Evolutionary conservation across 352 stramenopile species (phyloP), one percentile per base, ranked within the genome.

Genomic region (Pythium phragmiticola): DNA sequence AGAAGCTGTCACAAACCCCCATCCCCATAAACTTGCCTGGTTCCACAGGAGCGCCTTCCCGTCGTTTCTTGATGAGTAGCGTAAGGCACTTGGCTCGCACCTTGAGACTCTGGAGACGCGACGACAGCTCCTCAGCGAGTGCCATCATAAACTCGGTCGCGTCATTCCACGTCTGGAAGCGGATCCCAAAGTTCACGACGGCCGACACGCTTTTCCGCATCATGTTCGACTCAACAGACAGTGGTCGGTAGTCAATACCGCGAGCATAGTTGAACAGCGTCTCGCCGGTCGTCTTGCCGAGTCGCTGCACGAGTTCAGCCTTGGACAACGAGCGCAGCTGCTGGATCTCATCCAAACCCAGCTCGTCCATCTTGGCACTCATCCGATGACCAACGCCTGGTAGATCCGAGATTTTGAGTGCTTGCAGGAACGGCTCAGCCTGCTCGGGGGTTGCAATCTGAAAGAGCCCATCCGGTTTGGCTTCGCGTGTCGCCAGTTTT

Each of bases 131-230:
- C 17, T 89, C 80, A 0, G 81, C 80, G 13, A 98, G 57, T 17
- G 87, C 81, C 54, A 76, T 75, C 36, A 98, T 67, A 50, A 98
- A 98, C 16, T 80, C 72, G 1, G 84, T 88, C n/a, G 87, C 76
- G 28, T 91, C 77, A 34, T 84, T 60, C 69, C 79, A 85, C 26
- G 71, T 80, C n/a, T 92, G 75, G 41, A 97, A 96, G 0, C 92
- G 84, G 53, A 98, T 94, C 1, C 92, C 92, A 65, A 95, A 98
- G 69, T 96, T 97, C 9, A 97, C 80, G n/a, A 98, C 87, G 2
- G 92, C 89, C 13, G 88, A 95, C 4, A 98, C 84, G 47, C 87
- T 96, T 68, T 97, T 97, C 3, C 87, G 72, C 69, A 80, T 84
- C 68, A 83, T 75, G 41, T 83, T 90, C 0, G 72, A 68, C 66